Base-by-base conservation (phyloP, 495 filamentous ascomycete genomes). In the Annulohypoxylon nitens region DNA sequence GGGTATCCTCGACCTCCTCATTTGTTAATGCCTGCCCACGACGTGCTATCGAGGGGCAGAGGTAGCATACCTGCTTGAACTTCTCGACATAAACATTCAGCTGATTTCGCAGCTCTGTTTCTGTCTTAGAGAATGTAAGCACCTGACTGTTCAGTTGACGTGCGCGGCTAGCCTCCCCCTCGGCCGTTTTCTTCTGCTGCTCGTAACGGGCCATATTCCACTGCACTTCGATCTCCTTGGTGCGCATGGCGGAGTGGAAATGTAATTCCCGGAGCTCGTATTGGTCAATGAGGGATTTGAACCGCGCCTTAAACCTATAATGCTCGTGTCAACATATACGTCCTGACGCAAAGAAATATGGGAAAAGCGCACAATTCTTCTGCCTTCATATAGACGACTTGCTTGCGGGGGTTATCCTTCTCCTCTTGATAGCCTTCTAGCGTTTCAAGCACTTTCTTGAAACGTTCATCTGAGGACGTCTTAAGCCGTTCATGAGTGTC, bases 31-130 rank as follows among this genome's bases (percentile, higher is more conserved):
- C 71, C 75, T 73, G 68, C 60, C 62, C 51, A 63, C 67, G 75
- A 68, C 64, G 53, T 64, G 67, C 69, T 70, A 71, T 23, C 62
- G 76, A 77, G 73, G 73, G 75, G 61, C 66, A 73, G 64, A 72
- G 72, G 67, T 64, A 69, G 54, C 90, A 80, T 90, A 98, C 96
- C 92, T 99, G 96, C 84, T 98, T 98, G 84, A 98, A 99, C 81
- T 99, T 99, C 80, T 99, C 96, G 8, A 98, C 97, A 73, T 99
- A 99, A 72, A 98, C 96, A 80, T 97, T 98, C 72, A 99, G 89
- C 78, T 99, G 96, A 75, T 93, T 97, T 58, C 96, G 86, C 59
- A 99, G 86, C 76, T 99, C 96, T 30, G 91, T 90, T 81, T 99
- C 96, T 5, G 96, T 98, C 80, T 98, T 94, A 11, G 94, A 94